Conservation (phyloP, 305 asterid genomes). For the Petunia hybrid region DNA sequence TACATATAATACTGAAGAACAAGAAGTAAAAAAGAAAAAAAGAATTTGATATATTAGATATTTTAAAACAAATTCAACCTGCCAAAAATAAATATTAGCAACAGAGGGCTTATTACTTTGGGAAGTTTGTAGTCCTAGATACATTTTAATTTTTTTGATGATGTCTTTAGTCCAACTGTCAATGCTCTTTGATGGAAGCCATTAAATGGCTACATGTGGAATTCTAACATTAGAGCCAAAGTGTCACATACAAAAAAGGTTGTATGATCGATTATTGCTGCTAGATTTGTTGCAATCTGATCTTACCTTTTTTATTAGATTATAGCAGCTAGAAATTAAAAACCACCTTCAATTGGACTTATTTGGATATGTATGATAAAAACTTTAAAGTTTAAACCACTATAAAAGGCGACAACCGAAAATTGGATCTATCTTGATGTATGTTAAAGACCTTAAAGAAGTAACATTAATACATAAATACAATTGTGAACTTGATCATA, state of each 20-base stretch:
- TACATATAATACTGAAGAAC: not conserved
- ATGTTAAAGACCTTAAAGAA: too few relatives aligned
- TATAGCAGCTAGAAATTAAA: not conserved
- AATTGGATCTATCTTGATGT: too few relatives aligned
- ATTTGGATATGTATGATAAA: not conserved
- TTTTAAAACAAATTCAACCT: too few relatives aligned
- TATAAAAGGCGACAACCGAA: too few relatives aligned
- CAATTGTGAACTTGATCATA: too few relatives aligned
- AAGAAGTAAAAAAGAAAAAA: not conserved
- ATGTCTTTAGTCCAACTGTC: not conserved
- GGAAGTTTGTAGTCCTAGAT: not conserved
- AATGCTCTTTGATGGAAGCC: not conserved
- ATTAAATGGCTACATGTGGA: constrained; percentile 8
- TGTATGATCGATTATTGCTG: not conserved
- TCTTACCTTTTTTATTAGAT: not conserved
- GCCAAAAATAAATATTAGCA: not conserved
- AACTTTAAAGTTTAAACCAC: too few relatives aligned
- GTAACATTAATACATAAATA: too few relatives aligned
- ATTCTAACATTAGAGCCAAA: not conserved
- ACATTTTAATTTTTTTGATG: not conserved
- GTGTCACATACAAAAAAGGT: constrained; percentile 5
- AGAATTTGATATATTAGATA: not conserved
- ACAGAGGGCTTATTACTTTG: not conserved
- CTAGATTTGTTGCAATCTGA: not conserved
- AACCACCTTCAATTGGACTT: not conserved